A percentile compares a stretch with the other conserved stretches of the same genome.
These are phyloP conservation scores for Kodamaea ohmeri DNA, from an alignment of 1,139 yeast genomes.

Conservation along the genomic window DNA sequence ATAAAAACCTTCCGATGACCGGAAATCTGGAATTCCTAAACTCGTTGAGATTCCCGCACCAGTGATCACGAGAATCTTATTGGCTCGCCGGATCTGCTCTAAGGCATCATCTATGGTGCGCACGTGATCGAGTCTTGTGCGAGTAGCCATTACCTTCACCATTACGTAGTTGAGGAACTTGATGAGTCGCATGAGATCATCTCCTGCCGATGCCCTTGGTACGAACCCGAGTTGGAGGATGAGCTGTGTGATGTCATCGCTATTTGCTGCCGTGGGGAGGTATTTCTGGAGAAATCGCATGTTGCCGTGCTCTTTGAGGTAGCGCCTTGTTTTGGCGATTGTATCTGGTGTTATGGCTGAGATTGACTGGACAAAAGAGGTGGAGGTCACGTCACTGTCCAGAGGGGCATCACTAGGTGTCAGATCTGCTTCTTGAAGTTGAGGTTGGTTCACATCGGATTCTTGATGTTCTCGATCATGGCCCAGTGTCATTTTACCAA, in stretches of 20 bases:
- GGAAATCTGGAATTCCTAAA: constrained; percentile 91
- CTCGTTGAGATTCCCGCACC: constrained; percentile 97
- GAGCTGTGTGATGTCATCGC: constrained; percentile 49
- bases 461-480: too few species aligned
- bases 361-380: constrained; percentile 8
- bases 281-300: constrained; percentile 55
- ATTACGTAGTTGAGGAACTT: constrained; percentile 58
- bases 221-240: constrained; percentile 53
- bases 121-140: constrained; percentile 53
- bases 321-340: constrained; percentile 49
- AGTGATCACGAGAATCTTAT: constrained; percentile 73
- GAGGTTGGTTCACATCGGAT: background rate
- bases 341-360: constrained; percentile 15
- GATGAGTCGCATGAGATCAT: constrained; percentile 47
- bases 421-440: background rate
- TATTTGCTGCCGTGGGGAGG: constrained; percentile 57
- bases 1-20: constrained; percentile 88
- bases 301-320: constrained; percentile 60
- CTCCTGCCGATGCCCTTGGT: constrained; percentile 34
- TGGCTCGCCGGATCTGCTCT: constrained; percentile 50
- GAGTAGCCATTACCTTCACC: constrained; percentile 52
- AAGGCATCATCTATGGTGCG: constrained; percentile 61
- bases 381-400: background rate
- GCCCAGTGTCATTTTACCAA: too few species aligned
- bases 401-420: background rate